Conservation (phyloP, 1,284 basidiomycete genomes). For the Ceratobasidium sp. region DNA sequence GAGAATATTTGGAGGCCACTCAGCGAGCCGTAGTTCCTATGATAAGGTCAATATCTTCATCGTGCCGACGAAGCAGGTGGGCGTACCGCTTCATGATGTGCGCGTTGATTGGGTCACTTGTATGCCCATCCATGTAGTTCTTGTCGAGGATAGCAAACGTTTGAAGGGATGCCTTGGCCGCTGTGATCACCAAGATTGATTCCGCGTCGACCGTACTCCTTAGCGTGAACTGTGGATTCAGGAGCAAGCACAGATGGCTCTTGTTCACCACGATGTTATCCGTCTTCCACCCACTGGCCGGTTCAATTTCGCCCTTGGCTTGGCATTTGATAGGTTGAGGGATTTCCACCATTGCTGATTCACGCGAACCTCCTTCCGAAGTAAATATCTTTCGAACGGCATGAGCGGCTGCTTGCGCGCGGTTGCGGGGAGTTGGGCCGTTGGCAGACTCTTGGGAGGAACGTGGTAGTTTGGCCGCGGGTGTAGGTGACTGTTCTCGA, state of each 20-base stretch:
- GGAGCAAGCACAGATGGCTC: conserved; percentile 84
- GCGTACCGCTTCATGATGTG: conserved; percentile 86
- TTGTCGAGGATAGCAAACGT: conserved; percentile 87
- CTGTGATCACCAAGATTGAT: conserved; percentile 65
- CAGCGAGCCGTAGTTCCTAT: conserved; percentile 79
- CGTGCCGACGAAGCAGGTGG: background rate
- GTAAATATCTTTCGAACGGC: conserved; percentile 49
- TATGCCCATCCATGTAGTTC: conserved; percentile 68
- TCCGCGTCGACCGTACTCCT: conserved; percentile 73
- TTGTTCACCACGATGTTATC: conserved; percentile 66
- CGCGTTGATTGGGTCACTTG: conserved; percentile 81
- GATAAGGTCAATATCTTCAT: background rate
- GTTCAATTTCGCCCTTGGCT: conserved; percentile 58
- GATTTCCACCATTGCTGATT: conserved; percentile 24
- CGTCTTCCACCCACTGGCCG: conserved; percentile 75
- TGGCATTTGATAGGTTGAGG: conserved; percentile 38
- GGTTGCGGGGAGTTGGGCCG: conserved; percentile 24
- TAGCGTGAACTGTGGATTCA: conserved; percentile 93
- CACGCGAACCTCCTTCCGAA: conserved; percentile 43
- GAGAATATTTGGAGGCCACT: conserved; percentile 91
- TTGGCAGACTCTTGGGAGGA: conserved; percentile 31
- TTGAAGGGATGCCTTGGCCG: conserved; percentile 79
- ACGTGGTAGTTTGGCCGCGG: conserved; percentile 7
- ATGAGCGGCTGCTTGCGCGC: conserved; percentile 45
- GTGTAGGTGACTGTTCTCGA: conserved; percentile 69